Percentiles rank a stretch among this genome's conserved stretches.
Evolutionary conservation across 179 eudicot genomes (phyloP).

Genomic region (Spergularia azorica): DNA sequence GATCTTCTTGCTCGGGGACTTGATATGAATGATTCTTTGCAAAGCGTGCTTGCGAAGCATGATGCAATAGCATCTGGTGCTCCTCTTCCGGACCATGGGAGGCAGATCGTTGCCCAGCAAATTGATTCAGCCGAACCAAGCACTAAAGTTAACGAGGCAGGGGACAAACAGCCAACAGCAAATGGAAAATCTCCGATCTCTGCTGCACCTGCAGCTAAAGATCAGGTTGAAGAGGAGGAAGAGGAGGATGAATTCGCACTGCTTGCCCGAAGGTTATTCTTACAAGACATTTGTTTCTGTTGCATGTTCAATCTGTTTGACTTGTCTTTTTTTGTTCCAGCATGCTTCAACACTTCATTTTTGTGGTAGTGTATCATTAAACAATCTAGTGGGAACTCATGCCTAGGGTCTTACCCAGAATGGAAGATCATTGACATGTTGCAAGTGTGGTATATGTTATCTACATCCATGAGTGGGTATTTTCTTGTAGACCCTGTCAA

Average conservation of each 20-base stretch:
- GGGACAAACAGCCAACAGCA: constrained; percentile 28
- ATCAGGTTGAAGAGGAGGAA: constrained; percentile 66
- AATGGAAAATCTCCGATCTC: constrained; percentile 39
- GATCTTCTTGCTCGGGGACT: constrained; percentile 85
- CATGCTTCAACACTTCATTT: neutral
- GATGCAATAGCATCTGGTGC: constrained; percentile 86
- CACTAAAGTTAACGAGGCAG: constrained; percentile 36
- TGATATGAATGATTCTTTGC: constrained; percentile 81
- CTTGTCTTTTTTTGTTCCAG: neutral
- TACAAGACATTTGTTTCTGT: neutral
- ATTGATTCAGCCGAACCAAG: constrained; percentile 26
- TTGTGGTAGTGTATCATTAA: neutral
- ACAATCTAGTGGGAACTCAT: neutral
- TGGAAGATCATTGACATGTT: no score
- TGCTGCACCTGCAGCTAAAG: constrained; percentile 24
- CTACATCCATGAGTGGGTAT: no score
- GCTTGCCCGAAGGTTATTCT: constrained; percentile 66
- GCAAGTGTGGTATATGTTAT: no score
- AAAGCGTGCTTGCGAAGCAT: constrained; percentile 72
- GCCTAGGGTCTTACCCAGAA: no score
- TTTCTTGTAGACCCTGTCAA: no score
- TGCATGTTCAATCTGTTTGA: neutral
- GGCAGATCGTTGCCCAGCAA: constrained; percentile 25
- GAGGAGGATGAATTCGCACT: constrained; percentile 90
- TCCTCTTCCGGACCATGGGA: constrained; percentile 55